Conservation (phyloP, 1,284 basidiomycete species). For the Boletellus deceptivus region DNA sequence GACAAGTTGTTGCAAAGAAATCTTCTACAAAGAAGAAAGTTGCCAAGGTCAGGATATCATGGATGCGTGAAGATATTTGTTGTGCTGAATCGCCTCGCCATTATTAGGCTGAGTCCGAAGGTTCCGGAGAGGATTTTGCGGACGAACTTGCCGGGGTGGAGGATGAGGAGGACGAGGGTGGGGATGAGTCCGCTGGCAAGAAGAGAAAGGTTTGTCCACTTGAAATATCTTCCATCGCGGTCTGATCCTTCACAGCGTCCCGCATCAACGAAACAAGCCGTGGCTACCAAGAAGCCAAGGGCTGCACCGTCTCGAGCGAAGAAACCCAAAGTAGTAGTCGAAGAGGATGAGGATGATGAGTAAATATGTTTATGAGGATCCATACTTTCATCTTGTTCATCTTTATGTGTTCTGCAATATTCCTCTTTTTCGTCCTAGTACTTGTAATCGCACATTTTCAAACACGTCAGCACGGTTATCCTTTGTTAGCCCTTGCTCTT, state of each 20-base stretch:
- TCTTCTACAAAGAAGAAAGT: constrained; percentile 26
- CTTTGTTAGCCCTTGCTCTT: not conserved
- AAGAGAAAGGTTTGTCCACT: constrained; percentile 31
- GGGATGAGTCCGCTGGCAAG: constrained; percentile 23
- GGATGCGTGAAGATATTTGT: not conserved
- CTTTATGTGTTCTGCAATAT: constrained; percentile 1
- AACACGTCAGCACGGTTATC: not conserved
- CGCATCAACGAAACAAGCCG: constrained; percentile 24
- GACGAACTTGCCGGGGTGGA: constrained; percentile 31
- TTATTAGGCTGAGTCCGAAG: constrained; percentile 29
- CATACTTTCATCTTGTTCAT: constrained; percentile 5
- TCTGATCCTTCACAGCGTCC: constrained; percentile 29
- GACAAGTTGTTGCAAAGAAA: constrained; percentile 26
- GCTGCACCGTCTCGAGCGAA: constrained; percentile 26
- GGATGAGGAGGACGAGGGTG: constrained; percentile 29
- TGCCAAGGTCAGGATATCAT: constrained; percentile 35
- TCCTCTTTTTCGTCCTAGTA: constrained; percentile 4
- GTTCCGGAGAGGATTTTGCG: constrained; percentile 32
- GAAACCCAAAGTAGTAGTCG: constrained; percentile 30
- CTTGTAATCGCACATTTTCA: constrained; percentile 3
- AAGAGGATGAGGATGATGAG: constrained; percentile 34
- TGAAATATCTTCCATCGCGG: not conserved
- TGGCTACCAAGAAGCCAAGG: constrained; percentile 25
- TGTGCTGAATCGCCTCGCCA: not conserved
- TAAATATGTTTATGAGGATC: constrained; percentile 8